Percentiles rank a stretch among this genome's conserved stretches.
Conservation (phyloP, 768 basidiomycete genomes). For the Tephrocybe rancida region DNA sequence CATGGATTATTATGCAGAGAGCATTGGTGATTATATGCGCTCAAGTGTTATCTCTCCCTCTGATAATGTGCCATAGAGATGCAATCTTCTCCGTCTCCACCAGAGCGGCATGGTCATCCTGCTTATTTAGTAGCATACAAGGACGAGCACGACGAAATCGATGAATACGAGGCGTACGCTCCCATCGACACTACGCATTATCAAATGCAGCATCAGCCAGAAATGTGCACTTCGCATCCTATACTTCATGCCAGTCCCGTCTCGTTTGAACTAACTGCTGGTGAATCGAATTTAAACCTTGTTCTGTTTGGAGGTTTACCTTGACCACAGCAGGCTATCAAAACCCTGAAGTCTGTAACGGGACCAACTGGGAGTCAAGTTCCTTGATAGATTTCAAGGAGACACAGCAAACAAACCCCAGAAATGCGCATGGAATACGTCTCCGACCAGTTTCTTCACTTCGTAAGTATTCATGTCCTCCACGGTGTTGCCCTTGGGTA, state of each 20-base stretch:
- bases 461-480: constrained; percentile 48
- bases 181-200: not conserved
- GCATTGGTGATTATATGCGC: constrained; percentile 41
- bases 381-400: not conserved
- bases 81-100: constrained; percentile 22
- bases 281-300: not conserved
- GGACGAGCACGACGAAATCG: constrained; percentile 13
- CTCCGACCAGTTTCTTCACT: constrained; percentile 75
- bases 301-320: no score
- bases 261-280: not conserved
- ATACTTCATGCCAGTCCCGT: not conserved
- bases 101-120: not conserved
- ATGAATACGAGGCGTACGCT: constrained; percentile 15
- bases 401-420: constrained; percentile 23
- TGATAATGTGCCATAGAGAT: constrained; percentile 5
- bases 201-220: not conserved
- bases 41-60: not conserved
- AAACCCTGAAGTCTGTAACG: no score
- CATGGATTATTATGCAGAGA: constrained; percentile 27
- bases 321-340: no score
- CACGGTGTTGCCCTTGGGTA: not conserved
- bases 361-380: not conserved
- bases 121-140: not conserved
- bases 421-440: constrained; percentile 45
- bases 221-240: not conserved